Evolutionary conservation across 2,329 filamentous ascomycete species (phyloP).

Genomic region (Aspergillus amoenus): DNA sequence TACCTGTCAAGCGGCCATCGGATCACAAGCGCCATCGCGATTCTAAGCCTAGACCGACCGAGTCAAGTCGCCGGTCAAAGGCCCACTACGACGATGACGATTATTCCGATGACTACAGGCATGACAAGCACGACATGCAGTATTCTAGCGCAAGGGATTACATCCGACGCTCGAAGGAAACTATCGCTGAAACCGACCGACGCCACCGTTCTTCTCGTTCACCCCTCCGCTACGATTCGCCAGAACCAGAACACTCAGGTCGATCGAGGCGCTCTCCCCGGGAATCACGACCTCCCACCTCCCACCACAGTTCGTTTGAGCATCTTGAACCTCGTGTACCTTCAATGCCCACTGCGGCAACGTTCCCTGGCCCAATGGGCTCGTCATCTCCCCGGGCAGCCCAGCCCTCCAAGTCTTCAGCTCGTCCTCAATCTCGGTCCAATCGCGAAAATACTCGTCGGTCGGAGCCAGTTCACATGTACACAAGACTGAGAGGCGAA

Average conservation of each 20-base stretch:
- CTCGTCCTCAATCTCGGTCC: slow-evolving; percentile 26
- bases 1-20: slow-evolving; percentile 20
- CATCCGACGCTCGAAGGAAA: slow-evolving; percentile 36
- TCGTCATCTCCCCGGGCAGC: slow-evolving; percentile 16
- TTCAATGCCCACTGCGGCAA: slow-evolving; percentile 36
- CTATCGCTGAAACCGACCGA: slow-evolving; percentile 21
- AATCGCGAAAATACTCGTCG: slow-evolving; percentile 30
- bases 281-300: slow-evolving; percentile 27
- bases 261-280: slow-evolving; percentile 30
- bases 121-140: slow-evolving; percentile 30
- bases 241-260: slow-evolving; percentile 33
- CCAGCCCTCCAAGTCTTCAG: slow-evolving; percentile 24
- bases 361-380: slow-evolving; percentile 33
- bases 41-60: slow-evolving; percentile 21
- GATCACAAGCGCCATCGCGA: slow-evolving; percentile 24
- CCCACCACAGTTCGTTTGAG: slow-evolving; percentile 33
- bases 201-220: slow-evolving; percentile 34
- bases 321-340: slow-evolving; percentile 31
- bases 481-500: slow-evolving; percentile 37
- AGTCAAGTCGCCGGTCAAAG: slow-evolving; percentile 23
- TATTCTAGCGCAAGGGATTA: slow-evolving; percentile 35
- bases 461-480: slow-evolving; percentile 27
- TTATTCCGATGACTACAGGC: slow-evolving; percentile 29
- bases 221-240: slow-evolving; percentile 30
- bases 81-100: slow-evolving; percentile 27